phyloP scores from a whole-genome alignment of 164 flowering plant species.

The Dillenia suffruticosa region DNA sequence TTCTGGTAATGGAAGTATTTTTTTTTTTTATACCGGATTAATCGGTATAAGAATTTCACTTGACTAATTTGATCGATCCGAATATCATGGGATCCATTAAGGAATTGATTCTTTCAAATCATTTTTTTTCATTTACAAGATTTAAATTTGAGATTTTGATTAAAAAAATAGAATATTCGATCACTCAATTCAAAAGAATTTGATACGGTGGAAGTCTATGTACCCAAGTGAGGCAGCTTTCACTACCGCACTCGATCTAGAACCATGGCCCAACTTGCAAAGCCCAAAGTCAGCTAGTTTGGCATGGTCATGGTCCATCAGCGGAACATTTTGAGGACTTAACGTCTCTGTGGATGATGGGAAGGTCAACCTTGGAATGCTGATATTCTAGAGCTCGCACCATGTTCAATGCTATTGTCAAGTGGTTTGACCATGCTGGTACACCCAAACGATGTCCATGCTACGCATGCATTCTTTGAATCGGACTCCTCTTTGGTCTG shows the following conservation, averaged over 20 bases:
- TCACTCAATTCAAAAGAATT: no score
- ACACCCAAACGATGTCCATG: slow-evolving; percentile 21
- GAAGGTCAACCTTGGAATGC: slow-evolving; percentile 30
- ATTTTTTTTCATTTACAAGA: no score
- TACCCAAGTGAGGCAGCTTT: slow-evolving; percentile 33
- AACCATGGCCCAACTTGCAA: slow-evolving; percentile 29
- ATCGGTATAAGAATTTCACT: no score
- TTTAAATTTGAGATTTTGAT: no score
- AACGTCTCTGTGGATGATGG: slow-evolving; percentile 35
- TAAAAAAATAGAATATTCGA: no score
- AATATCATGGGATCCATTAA: no score
- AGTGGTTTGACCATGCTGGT: slow-evolving; percentile 32
- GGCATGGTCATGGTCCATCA: slow-evolving; percentile 26
- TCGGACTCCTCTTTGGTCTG: slow-evolving; percentile 27
- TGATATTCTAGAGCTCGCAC: slow-evolving; percentile 37
- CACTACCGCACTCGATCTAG: slow-evolving; percentile 8
- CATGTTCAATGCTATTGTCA: slow-evolving; percentile 32
- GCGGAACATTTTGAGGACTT: slow-evolving; percentile 36
- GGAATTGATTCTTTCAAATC: no score
- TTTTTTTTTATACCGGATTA: no score
- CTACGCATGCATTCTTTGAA: slow-evolving; percentile 29
- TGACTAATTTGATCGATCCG: no score
- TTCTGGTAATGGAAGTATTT: no score
- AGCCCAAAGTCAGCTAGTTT: slow-evolving; percentile 42
- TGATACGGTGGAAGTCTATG: no score